Percentiles rank a stretch among this genome's conserved stretches.
phyloP scores from a whole-genome alignment of 805 yeast species.

The Cyberlindnera mrakii region DNA sequence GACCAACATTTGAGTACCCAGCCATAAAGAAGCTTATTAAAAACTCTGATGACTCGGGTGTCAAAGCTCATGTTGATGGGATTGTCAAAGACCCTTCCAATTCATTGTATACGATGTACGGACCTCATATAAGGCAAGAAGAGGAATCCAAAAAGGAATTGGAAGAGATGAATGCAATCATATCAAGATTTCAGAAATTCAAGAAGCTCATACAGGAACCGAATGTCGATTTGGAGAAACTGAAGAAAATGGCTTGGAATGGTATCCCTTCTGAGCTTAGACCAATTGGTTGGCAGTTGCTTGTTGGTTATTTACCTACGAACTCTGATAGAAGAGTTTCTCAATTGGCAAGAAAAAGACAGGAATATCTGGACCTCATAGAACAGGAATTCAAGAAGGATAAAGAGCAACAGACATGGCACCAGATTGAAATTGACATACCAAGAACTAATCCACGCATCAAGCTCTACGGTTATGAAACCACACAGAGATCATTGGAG shows the following conservation, averaged over 20 bases:
- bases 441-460: slow-evolving; percentile 90
- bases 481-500: slow-evolving; percentile 76
- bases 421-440: slow-evolving; percentile 91
- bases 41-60: slow-evolving; percentile 11
- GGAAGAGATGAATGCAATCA: slow-evolving; percentile 51
- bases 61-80: slow-evolving; percentile 16
- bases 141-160: slow-evolving; percentile 37
- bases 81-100: slow-evolving; percentile 26
- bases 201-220: slow-evolving; percentile 49
- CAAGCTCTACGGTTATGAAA: slow-evolving; percentile 57
- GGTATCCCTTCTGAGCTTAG: slow-evolving; percentile 83
- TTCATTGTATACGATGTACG: slow-evolving; percentile 33
- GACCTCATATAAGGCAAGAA: slow-evolving; percentile 35
- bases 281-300: slow-evolving; percentile 82
- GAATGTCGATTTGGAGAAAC: slow-evolving; percentile 56
- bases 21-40: slow-evolving; percentile 22
- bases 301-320: slow-evolving; percentile 86
- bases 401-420: slow-evolving; percentile 80
- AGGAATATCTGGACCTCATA: slow-evolving; percentile 77
- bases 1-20: slow-evolving; percentile 24
- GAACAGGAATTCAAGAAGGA: slow-evolving; percentile 51
- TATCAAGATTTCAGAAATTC: slow-evolving; percentile 61
- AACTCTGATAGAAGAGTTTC: slow-evolving; percentile 69
- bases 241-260: slow-evolving; percentile 85
- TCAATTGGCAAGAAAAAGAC: slow-evolving; percentile 71